phyloP scores from a whole-genome alignment of 75 land plant genomes.

The Adiantum capillusveneris region DNA sequence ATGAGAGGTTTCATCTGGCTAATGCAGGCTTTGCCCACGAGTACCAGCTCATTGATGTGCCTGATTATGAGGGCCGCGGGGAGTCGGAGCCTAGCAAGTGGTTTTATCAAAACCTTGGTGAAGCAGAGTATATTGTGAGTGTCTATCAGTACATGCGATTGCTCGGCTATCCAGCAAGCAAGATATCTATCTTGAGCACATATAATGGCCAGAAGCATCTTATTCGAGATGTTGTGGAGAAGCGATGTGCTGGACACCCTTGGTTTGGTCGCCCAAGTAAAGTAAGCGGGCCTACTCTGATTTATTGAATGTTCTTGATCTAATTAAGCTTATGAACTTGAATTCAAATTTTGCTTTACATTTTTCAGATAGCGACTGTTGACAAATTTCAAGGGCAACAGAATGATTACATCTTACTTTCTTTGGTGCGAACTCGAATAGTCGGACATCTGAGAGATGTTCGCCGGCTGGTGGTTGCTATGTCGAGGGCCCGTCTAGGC shows the following conservation, averaged over 20 bases:
- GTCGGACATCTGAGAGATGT: constrained; percentile 98
- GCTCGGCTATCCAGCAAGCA: constrained; percentile 92
- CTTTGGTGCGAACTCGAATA: constrained; percentile 85
- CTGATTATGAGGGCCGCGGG: constrained; percentile 83
- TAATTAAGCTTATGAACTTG: too few relatives aligned
- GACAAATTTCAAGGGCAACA: constrained; percentile 99
- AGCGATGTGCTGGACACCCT: constrained; percentile 56
- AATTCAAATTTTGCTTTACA: too few relatives aligned
- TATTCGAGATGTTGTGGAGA: constrained; percentile 88
- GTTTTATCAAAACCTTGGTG: constrained; percentile 98
- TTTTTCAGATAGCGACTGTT: constrained; percentile 73
- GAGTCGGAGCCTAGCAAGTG: constrained; percentile 87
- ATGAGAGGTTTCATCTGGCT: constrained; percentile 55
- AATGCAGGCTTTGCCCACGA: constrained; percentile 92
- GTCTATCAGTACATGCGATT: constrained; percentile 92
- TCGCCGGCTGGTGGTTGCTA: constrained; percentile 89
- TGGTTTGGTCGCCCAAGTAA: constrained; percentile 85
- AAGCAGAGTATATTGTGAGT: constrained; percentile 96
- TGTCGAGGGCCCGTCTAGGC: constrained; percentile 97
- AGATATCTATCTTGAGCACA: constrained; percentile 90
- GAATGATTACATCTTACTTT: constrained; percentile 86
- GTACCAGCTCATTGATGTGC: constrained; percentile 91
- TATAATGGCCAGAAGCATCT: constrained; percentile 98
- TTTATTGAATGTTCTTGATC: too few relatives aligned
- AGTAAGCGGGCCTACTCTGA: constrained; percentile 24